A percentile compares a stretch with the other conserved stretches of the same genome.
Evolutionary conservation across 169 alveolate genomes (phyloP).

Genomic region (Fabrea salina): DNA sequence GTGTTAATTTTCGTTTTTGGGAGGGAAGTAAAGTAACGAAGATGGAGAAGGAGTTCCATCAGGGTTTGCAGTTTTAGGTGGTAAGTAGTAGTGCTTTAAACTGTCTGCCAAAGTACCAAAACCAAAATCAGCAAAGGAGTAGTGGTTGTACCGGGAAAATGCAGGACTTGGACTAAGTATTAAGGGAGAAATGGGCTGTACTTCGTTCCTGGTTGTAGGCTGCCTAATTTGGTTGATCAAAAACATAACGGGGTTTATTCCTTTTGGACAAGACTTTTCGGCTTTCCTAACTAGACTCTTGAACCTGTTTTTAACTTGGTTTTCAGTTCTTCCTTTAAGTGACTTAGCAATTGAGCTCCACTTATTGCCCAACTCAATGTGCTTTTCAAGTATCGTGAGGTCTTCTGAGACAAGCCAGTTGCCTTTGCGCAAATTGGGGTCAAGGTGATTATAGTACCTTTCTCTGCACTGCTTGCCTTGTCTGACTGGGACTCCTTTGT

Average conservation of each 20-base stretch:
- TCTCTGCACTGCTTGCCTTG: constrained; percentile 67
- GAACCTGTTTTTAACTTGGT: constrained; percentile 50
- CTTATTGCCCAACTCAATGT: constrained; percentile 42
- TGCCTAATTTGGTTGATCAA: too few species aligned
- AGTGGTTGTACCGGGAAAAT: too few species aligned
- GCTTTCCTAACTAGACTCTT: constrained; percentile 43
- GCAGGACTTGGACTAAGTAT: too few species aligned
- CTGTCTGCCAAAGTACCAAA: too few species aligned
- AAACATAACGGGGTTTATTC: constrained; percentile 23
- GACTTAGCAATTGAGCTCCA: constrained; percentile 45
- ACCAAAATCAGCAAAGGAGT: too few species aligned
- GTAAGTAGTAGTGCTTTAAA: too few species aligned
- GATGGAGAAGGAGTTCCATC: too few species aligned
- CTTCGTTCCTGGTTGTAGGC: too few species aligned
- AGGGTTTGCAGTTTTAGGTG: too few species aligned
- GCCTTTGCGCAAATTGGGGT: constrained; percentile 42
- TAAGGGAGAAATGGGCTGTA: too few species aligned
- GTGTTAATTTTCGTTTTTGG: too few species aligned
- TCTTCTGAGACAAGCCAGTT: constrained; percentile 27
- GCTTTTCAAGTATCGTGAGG: neutral
- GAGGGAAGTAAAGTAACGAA: too few species aligned
- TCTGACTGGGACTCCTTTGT: constrained; percentile 56
- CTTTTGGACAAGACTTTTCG: constrained; percentile 3
- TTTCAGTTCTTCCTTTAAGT: constrained; percentile 52
- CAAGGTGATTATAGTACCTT: constrained; percentile 64